Percentiles rank a stretch among this genome's conserved stretches.
Evolutionary conservation across 192 early-diverging fungal genomes (phyloP).

Genomic region (Jimgerdemannia flammicorona): DNA sequence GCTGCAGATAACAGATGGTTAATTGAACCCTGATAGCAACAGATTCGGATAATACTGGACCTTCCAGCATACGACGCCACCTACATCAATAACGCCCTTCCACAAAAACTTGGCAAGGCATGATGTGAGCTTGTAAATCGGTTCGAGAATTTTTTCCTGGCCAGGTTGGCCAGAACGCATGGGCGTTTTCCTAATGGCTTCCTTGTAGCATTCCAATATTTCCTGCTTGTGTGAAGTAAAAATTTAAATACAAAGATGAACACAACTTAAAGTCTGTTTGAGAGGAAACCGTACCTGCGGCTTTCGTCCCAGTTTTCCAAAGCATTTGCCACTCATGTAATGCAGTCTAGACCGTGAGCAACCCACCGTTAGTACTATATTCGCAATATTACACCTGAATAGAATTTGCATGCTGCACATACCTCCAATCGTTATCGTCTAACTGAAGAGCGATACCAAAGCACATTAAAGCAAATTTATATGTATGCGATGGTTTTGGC

Average conservation of each 20-base stretch:
- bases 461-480: constrained; percentile 21
- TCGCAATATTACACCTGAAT: neutral
- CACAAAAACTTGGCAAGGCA: constrained; percentile 51
- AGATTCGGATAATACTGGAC: neutral
- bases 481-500: constrained; percentile 28
- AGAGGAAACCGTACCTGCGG: constrained; percentile 20
- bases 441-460: neutral
- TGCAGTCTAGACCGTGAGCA: neutral
- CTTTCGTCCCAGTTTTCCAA: constrained; percentile 36
- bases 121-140: constrained; percentile 53
- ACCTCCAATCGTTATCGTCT: neutral
- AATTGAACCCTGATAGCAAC: neutral
- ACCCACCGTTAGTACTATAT: too few species aligned
- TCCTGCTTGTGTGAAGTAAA: constrained; percentile 16
- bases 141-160: constrained; percentile 60
- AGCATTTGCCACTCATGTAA: constrained; percentile 50
- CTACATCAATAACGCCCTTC: constrained; percentile 43
- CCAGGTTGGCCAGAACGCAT: constrained; percentile 32
- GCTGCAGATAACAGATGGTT: constrained; percentile 7
- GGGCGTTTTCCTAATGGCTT: constrained; percentile 28
- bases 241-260: neutral
- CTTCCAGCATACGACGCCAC: neutral
- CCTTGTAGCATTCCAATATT: constrained; percentile 33
- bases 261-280: neutral
- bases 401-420: neutral